Percentiles rank a stretch among this genome's conserved stretches.
These are phyloP conservation scores for Hypholoma sublateritium DNA, from an alignment of 768 basidiomycete genomes.

Conservation along the genomic window DNA sequence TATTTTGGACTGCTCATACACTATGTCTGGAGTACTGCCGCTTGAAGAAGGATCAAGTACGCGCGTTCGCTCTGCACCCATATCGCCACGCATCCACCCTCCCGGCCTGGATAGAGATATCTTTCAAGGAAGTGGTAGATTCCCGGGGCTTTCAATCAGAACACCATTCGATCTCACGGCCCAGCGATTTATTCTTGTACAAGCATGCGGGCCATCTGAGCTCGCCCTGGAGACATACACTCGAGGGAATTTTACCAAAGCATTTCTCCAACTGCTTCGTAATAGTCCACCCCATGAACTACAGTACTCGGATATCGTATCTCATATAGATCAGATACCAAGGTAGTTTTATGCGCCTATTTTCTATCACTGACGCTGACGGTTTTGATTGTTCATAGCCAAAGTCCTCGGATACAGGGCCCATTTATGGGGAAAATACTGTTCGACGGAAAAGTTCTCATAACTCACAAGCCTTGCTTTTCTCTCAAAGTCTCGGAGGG, in stretches of 20 bases:
- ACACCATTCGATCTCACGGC: too few species aligned
- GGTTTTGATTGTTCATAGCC: background rate
- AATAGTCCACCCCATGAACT: slow-evolving; percentile 6
- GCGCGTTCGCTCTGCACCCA: background rate
- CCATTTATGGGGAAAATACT: slow-evolving; percentile 3
- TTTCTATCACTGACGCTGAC: background rate
- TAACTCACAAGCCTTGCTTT: background rate
- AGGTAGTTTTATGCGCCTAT: background rate
- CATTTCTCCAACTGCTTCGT: slow-evolving; percentile 8
- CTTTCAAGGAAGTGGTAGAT: too few species aligned
- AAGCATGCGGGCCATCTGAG: slow-evolving; percentile 11
- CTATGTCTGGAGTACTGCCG: background rate
- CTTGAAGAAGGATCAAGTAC: background rate
- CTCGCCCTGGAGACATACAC: slow-evolving; percentile 3
- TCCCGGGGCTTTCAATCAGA: too few species aligned
- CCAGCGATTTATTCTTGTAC: background rate
- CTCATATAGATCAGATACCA: slow-evolving; percentile 12
- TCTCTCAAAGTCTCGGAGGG: background rate
- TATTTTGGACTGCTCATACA: slow-evolving; percentile 11
- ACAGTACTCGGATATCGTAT: slow-evolving; percentile 6
- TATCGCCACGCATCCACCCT: background rate
- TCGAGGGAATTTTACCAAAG: slow-evolving; percentile 10
- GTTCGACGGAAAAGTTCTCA: slow-evolving; percentile 9
- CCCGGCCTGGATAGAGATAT: background rate
- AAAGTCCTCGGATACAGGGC: slow-evolving; percentile 15